These are phyloP conservation scores for Hygrocybe punicea DNA, from an alignment of 768 basidiomycete genomes.

Conservation along the genomic window DNA sequence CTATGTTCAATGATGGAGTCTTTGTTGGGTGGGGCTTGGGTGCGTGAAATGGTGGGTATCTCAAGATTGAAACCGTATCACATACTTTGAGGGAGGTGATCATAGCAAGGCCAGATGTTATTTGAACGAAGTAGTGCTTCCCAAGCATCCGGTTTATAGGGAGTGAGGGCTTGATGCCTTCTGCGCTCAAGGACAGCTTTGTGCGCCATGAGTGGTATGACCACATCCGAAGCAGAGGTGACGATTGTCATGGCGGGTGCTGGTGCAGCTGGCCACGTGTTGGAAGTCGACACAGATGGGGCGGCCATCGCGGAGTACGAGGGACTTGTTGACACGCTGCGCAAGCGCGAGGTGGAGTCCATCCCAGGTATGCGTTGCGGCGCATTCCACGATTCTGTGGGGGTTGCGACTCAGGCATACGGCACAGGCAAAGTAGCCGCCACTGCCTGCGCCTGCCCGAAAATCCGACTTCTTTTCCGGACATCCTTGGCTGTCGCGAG, in stretches of 20 bases:
- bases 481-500: not conserved
- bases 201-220: constrained; percentile 36
- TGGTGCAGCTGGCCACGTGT: constrained; percentile 20
- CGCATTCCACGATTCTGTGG: constrained; percentile 25
- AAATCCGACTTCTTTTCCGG: constrained; percentile 1
- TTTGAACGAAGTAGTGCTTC: constrained; percentile 12
- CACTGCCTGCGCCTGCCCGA: not conserved
- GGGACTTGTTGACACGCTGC: constrained; percentile 10
- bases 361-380: constrained; percentile 20
- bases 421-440: constrained; percentile 24
- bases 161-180: constrained; percentile 25
- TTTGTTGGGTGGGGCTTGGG: constrained; percentile 35
- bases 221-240: constrained; percentile 48
- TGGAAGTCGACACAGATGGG: constrained; percentile 39
- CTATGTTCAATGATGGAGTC: constrained; percentile 15
- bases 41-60: constrained; percentile 29
- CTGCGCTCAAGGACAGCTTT: constrained; percentile 37
- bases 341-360: not conserved
- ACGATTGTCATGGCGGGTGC: constrained; percentile 16
- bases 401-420: constrained; percentile 33
- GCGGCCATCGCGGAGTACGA: constrained; percentile 19
- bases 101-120: constrained; percentile 24
- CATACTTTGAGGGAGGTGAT: constrained; percentile 22
- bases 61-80: constrained; percentile 33
- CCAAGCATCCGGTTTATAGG: constrained; percentile 34